These are phyloP conservation scores for Yamadazyma insecticola DNA, from an alignment of 805 yeast genomes.

Conservation along the genomic window DNA sequence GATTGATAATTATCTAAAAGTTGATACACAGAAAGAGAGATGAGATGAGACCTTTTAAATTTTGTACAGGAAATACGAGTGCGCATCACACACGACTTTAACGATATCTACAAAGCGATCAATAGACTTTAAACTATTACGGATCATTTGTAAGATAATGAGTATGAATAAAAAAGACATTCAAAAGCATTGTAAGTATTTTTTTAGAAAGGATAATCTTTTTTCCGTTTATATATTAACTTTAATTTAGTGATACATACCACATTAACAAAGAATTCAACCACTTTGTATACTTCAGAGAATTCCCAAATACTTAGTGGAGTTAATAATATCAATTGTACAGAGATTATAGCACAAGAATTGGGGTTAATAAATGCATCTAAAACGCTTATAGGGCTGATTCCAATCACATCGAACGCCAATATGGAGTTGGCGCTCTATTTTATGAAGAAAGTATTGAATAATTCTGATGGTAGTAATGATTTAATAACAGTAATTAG, in stretches of 20 bases:
- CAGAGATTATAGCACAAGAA: conserved; percentile 51
- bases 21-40: no score
- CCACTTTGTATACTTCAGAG: conserved; percentile 57
- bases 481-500: conserved; percentile 52
- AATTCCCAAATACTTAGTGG: conserved; percentile 39
- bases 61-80: no score
- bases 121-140: no score
- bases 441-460: conserved; percentile 44
- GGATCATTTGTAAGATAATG: no score
- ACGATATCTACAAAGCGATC: background rate
- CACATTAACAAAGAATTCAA: conserved; percentile 50
- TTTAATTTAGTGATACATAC: conserved; percentile 40
- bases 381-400: conserved; percentile 36
- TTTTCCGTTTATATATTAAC: conserved; percentile 12
- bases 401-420: conserved; percentile 24
- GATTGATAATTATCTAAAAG: no score
- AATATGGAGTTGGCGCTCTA: conserved; percentile 33
- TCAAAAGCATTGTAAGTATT: conserved; percentile 20
- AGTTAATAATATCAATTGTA: conserved; percentile 44
- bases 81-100: no score
- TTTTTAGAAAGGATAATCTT: background rate
- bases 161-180: conserved; percentile 16
- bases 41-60: no score
- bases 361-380: conserved; percentile 50
- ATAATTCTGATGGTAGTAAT: conserved; percentile 38